phyloP scores from a whole-genome alignment of 202 grass and related monocot species.

The Panicum hallii region DNA sequence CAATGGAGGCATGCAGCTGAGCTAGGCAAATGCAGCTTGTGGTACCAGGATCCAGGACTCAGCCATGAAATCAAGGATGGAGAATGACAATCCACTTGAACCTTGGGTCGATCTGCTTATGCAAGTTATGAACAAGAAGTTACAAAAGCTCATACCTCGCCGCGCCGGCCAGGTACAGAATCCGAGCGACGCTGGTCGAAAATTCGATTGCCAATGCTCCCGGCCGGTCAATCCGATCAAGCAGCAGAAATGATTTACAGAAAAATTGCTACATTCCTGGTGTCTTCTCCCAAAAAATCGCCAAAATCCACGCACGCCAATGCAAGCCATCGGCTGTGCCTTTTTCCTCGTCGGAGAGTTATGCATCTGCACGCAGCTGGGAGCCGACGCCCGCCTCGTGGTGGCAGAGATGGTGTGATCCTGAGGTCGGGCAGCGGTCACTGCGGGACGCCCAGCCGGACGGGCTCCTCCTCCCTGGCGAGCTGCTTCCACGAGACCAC shows the following conservation, averaged over 20 bases:
- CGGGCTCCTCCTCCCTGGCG: conserved; percentile 20
- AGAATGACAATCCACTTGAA: background rate
- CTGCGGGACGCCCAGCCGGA: conserved; percentile 32
- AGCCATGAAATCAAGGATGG: background rate
- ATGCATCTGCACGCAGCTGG: background rate
- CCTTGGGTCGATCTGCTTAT: background rate
- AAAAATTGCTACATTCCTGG: background rate
- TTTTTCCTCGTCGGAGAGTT: background rate
- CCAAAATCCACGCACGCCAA: background rate
- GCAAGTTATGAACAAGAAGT: background rate
- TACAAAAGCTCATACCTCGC: background rate
- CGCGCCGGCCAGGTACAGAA: background rate
- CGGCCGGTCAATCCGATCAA: background rate
- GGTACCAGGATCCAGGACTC: background rate
- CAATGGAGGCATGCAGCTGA: background rate
- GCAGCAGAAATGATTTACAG: background rate
- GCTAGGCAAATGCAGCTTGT: background rate
- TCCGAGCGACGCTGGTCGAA: background rate
- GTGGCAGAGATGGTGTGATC: background rate
- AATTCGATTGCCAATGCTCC: background rate
- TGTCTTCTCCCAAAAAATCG: background rate
- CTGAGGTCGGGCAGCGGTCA: background rate
- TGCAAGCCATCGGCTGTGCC: background rate
- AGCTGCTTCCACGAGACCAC: conserved; percentile 59
- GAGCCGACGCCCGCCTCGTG: background rate